These are phyloP conservation scores for Microstegium vimineum DNA, from an alignment of 176 grass and related monocot species.

Conservation along the genomic window DNA sequence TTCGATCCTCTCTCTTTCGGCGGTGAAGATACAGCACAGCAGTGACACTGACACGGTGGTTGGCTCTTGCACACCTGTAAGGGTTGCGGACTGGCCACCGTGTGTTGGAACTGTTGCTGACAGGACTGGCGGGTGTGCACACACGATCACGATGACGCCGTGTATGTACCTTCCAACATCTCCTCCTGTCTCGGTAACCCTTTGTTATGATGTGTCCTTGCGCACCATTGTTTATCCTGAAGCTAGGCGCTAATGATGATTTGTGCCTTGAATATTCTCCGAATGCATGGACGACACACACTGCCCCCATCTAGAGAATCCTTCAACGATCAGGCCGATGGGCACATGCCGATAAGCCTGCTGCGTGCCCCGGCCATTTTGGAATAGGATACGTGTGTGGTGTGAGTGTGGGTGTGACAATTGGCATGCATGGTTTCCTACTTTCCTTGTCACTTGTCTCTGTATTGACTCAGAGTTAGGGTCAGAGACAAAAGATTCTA, in stretches of 20 bases:
- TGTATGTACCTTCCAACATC: too few species aligned
- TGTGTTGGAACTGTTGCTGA: too few species aligned
- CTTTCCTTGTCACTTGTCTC: not conserved
- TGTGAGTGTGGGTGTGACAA: not conserved
- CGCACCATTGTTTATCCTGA: too few species aligned
- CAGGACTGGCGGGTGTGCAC: too few species aligned
- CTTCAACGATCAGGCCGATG: constrained; percentile 1
- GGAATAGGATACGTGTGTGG: not conserved
- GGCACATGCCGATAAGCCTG: constrained; percentile 7
- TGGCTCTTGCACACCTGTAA: not conserved
- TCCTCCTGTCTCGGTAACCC: too few species aligned
- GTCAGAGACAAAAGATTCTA: not conserved
- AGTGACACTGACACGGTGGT: not conserved
- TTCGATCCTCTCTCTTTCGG: not conserved
- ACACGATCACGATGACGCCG: too few species aligned
- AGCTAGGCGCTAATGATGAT: not conserved
- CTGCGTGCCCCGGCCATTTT: not conserved
- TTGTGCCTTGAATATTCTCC: constrained; percentile 7
- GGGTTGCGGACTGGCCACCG: too few species aligned
- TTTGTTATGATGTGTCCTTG: too few species aligned
- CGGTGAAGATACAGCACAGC: not conserved
- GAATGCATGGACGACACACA: not conserved
- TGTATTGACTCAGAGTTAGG: not conserved
- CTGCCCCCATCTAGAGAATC: not conserved
- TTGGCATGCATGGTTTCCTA: not conserved